phyloP scores from a whole-genome alignment of 139 green algal genomes.

The Bryopsis sp. region DNA sequence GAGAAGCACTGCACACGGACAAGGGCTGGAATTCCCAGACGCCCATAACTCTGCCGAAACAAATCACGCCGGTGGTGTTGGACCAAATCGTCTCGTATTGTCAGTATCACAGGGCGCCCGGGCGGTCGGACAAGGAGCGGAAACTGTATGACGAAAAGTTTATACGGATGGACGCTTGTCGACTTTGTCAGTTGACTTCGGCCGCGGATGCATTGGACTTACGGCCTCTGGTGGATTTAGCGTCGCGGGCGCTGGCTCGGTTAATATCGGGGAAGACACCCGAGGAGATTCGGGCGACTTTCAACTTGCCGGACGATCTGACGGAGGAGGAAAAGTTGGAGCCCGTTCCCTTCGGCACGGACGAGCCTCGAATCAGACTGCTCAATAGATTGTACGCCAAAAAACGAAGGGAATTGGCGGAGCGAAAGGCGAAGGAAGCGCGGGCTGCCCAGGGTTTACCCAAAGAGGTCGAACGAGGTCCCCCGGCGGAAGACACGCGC shows the following conservation, averaged over 20 bases:
- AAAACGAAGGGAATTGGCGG: slow-evolving; percentile 33
- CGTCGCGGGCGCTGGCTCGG: slow-evolving; percentile 45
- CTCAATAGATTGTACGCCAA: slow-evolving; percentile 66
- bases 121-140: slow-evolving; percentile 62
- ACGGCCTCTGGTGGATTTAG: slow-evolving; percentile 55
- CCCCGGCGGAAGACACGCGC: slow-evolving; percentile 21
- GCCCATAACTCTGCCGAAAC: slow-evolving; percentile 46
- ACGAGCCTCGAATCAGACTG: slow-evolving; percentile 54
- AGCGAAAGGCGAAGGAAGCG: slow-evolving; percentile 25
- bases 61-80: slow-evolving; percentile 36
- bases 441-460: neutral
- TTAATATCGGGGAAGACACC: slow-evolving; percentile 66
- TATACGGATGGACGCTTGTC: slow-evolving; percentile 43
- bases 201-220: slow-evolving; percentile 57
- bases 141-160: slow-evolving; percentile 65
- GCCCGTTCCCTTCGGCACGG: slow-evolving; percentile 39
- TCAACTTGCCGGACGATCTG: slow-evolving; percentile 63
- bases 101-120: slow-evolving; percentile 38
- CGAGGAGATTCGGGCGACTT: slow-evolving; percentile 51
- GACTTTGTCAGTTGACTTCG: slow-evolving; percentile 58
- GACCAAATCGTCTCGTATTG: slow-evolving; percentile 49
- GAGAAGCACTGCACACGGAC: slow-evolving; percentile 36
- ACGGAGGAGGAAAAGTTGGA: slow-evolving; percentile 77
- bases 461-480: neutral
- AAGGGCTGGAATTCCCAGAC: slow-evolving; percentile 24